Evolutionary conservation across 169 alveolate species (phyloP), one percentile per base, ranked within the genome.

Genomic region (Neospora caninum): DNA sequence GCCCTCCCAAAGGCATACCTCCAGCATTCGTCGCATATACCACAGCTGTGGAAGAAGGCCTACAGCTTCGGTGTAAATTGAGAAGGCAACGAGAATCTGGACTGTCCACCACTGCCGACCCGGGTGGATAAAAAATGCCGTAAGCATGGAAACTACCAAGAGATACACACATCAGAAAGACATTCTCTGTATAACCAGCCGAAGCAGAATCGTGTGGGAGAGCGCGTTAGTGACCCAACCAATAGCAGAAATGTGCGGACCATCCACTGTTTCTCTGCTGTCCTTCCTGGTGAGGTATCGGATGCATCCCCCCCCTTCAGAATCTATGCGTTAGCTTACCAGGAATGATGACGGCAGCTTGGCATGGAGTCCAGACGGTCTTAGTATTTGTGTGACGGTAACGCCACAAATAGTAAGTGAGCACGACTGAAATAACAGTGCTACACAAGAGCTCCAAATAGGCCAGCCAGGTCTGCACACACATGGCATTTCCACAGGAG

Each of bases 21-120:
- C 98, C 64, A 94, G 92, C 91, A 96, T 94, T 78, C 96, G 88
- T 80, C 95, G 93, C 96, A 97, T 95, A 29, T 96, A 94, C 80
- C 88, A 92, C 54, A 97, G 94, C 94, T 97, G 98, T 36, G 98
- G 98, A 13, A 97, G 43, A 31, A 97, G 88, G 29, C 97, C 98
- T 31, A 94, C 91, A 0, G 98, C 97, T 93, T 97, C 98, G 27
- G 96, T 45, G 95, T 94, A 97, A 67, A 97, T 97, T 6, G 98
- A 94, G 88, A 97, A 96, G 2, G 98, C 96, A 27, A 97, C 98
- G 45, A 97, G 96, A 93, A 97, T 95, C 92, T 97, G 97, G 41
- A 93, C 95, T 6, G 98, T 78, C 92, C 97, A 91, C 94, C 95
- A 97, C 70, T 88, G 91, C 36, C 92, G 93, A 22, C 98, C 97